Evolutionary conservation across 1,284 basidiomycete species (phyloP).

Genomic region (Irpex rosettiformis): DNA sequence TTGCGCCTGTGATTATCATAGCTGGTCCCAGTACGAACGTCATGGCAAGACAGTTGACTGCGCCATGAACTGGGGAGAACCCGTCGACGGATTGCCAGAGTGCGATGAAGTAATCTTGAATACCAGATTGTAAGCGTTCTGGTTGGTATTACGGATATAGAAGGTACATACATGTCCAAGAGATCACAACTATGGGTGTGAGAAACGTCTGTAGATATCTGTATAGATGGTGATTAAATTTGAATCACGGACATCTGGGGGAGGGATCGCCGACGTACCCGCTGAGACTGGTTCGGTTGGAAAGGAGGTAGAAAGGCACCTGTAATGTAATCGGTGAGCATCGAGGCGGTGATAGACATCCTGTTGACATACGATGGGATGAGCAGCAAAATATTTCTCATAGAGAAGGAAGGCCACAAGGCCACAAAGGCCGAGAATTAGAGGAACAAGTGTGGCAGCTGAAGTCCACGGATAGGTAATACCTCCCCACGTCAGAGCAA

Average conservation of each 20-base stretch:
- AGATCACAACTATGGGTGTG: neutral
- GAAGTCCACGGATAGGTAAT: conserved; percentile 34
- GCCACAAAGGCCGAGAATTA: conserved; percentile 31
- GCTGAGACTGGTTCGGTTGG: conserved; percentile 14
- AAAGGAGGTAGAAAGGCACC: conserved; percentile 10
- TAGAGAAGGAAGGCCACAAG: conserved; percentile 22
- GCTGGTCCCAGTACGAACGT: conserved; percentile 28
- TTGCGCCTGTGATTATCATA: conserved; percentile 27
- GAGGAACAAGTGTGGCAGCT: conserved; percentile 31
- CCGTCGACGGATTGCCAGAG: conserved; percentile 39
- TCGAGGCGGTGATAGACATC: no score
- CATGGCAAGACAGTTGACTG: conserved; percentile 35
- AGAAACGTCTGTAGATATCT: neutral
- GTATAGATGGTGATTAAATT: no score
- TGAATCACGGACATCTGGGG: no score
- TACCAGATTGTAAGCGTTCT: neutral
- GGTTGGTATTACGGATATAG: neutral
- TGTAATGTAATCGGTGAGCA: neutral
- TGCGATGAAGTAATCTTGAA: conserved; percentile 6
- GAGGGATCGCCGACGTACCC: conserved; percentile 7
- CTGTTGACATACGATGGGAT: neutral
- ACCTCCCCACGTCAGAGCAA: conserved; percentile 38
- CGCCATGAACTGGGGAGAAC: conserved; percentile 35
- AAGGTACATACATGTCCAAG: neutral
- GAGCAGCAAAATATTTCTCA: conserved; percentile 13